phyloP scores from a whole-genome alignment of 306 rosid genomes.

The Ziziphus jujuba region DNA sequence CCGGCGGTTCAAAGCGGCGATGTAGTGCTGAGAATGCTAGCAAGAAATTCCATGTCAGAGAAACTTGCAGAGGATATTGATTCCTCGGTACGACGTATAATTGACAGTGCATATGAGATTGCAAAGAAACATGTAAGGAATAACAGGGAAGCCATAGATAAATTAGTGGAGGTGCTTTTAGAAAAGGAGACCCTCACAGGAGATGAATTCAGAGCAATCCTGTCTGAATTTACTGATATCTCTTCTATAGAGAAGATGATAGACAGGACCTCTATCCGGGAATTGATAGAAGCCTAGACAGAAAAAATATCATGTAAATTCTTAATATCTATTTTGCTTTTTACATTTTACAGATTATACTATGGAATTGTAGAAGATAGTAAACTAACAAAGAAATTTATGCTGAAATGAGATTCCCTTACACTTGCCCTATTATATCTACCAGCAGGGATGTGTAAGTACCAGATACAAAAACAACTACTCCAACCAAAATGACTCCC shows the following conservation, averaged over 20 bases:
- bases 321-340: too few species aligned
- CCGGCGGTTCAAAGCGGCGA: slow-evolving; percentile 56
- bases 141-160: slow-evolving; percentile 63
- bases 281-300: slow-evolving; percentile 46
- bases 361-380: too few species aligned
- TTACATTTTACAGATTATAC: too few species aligned
- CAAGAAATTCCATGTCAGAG: slow-evolving; percentile 72
- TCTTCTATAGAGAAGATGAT: slow-evolving; percentile 17
- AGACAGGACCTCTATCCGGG: slow-evolving; percentile 28
- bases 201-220: slow-evolving; percentile 67
- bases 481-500: slow-evolving; percentile 37
- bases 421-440: slow-evolving; percentile 36
- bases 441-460: slow-evolving; percentile 50
- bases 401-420: neutral
- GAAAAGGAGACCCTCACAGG: slow-evolving; percentile 68
- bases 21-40: slow-evolving; percentile 68
- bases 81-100: slow-evolving; percentile 38
- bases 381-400: too few species aligned
- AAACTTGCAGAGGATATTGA: slow-evolving; percentile 74
- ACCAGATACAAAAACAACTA: slow-evolving; percentile 38
- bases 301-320: too few species aligned
- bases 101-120: slow-evolving; percentile 52
- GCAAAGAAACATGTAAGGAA: slow-evolving; percentile 61
- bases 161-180: slow-evolving; percentile 56
- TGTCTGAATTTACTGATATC: slow-evolving; percentile 52